A percentile compares a stretch with the other conserved stretches of the same genome.
These are phyloP conservation scores for Debaryomyces prosopidis DNA, from an alignment of 805 yeast species.

Conservation along the genomic window DNA sequence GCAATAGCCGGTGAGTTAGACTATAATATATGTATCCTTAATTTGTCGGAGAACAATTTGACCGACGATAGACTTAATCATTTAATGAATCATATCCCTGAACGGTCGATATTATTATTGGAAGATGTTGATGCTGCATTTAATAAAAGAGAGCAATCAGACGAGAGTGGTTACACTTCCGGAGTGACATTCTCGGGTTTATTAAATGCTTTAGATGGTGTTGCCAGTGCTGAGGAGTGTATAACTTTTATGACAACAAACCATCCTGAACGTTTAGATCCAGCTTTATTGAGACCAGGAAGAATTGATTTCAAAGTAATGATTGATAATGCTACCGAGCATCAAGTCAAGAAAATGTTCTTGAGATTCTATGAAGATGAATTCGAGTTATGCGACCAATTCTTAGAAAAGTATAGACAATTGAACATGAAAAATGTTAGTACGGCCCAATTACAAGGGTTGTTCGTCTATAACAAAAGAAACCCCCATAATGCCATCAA, in stretches of 20 bases:
- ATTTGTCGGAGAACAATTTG: constrained; percentile 83
- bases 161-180: constrained; percentile 74
- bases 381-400: constrained; percentile 50
- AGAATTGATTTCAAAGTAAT: constrained; percentile 83
- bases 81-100: constrained; percentile 94
- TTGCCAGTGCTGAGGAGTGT: constrained; percentile 95
- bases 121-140: constrained; percentile 98
- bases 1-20: constrained; percentile 96
- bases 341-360: constrained; percentile 84
- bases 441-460: constrained; percentile 94
- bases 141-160: constrained; percentile 71
- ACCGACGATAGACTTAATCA: constrained; percentile 95
- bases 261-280: constrained; percentile 91
- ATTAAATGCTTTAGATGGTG: constrained; percentile 93
- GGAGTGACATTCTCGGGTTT: constrained; percentile 96
- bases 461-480: constrained; percentile 88
- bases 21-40: constrained; percentile 91
- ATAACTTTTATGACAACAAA: constrained; percentile 98
- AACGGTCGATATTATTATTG: constrained; percentile 75
- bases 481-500: constrained; percentile 74
- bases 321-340: constrained; percentile 82
- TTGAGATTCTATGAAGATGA: constrained; percentile 77
- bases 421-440: constrained; percentile 57
- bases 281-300: constrained; percentile 93
- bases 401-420: constrained; percentile 45